Evolutionary conservation across 352 stramenopile genomes (phyloP), one percentile per base, ranked within the genome.

Genomic region (Pythium oligandrum): DNA sequence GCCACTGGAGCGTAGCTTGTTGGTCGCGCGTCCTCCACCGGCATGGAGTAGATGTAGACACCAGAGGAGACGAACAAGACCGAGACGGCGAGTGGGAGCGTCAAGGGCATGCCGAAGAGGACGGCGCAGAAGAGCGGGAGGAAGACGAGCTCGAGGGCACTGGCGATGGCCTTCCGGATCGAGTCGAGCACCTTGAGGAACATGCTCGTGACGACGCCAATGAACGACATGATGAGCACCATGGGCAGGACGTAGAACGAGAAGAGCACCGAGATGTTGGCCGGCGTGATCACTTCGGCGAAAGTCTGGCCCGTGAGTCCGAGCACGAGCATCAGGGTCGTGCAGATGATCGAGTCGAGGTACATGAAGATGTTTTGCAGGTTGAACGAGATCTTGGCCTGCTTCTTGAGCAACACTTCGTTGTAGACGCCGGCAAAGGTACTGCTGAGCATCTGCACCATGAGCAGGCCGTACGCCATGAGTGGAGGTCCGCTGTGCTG

Each of bases 301-400:
- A 84, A 78, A n/a, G 73, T 80, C 55, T 88, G 75, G 6, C 75
- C 80, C 33, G 78, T 90, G 51, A 90, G 64, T 32, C 78, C 78
- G 4, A 89, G 59, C 42, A 63, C 75, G 46, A 91, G 72, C 74
- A 88, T 88, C 37, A 51, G 51, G 40, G 85, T 47, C 1, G 78
- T 89, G 47, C 80, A 89, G 5, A 85, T 48, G 49, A 90, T 87
- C 46, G 82, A 92, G 70, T 92, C 76, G 40, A 83, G 51, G 64
- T 92, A 92, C 82, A 92, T 92, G 59, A 90, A 88, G 48, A 89
- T 75, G 51, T 92, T 92, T 59, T 92, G 82, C 46, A 92, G 57
- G 54, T 92, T 89, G 44, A 88, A 56, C 10, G 79, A 58, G 51
- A 89, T 88, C 55, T 72, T 66, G 38, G 68, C 49, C 55, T 90